A percentile compares a stretch with the other conserved stretches of the same genome.
Conservation (phyloP, 2,329 filamentous ascomycete species). For the Aspergillus niger region DNA sequence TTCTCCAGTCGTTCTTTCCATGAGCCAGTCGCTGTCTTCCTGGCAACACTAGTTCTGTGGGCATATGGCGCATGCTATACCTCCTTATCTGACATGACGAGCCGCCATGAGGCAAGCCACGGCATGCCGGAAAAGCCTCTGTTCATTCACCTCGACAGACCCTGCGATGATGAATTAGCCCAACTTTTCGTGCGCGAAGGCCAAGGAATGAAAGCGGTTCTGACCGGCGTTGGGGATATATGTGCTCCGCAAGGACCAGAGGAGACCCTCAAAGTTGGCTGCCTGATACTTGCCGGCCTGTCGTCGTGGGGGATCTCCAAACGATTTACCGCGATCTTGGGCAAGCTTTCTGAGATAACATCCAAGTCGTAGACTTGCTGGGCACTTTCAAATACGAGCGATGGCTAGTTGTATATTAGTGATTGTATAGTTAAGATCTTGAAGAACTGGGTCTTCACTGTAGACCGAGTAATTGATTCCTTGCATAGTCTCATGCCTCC, state of each 20-base stretch:
- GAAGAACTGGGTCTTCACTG: rapidly evolving
- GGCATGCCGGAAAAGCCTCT: conserved; percentile 37
- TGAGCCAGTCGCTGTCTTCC: conserved; percentile 49
- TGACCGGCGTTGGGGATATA: conserved; percentile 57
- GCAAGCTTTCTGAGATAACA: conserved; percentile 32
- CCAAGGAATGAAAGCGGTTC: conserved; percentile 52
- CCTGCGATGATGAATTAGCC: conserved; percentile 60
- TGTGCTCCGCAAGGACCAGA: conserved; percentile 42
- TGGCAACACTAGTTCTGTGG: conserved; percentile 53
- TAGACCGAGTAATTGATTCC: background rate
- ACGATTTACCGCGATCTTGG: conserved; percentile 35
- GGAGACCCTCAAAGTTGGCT: conserved; percentile 42
- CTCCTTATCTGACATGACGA: conserved; percentile 34
- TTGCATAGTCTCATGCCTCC: background rate
- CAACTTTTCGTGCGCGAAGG: conserved; percentile 58
- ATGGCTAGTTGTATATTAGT: background rate
- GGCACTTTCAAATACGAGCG: background rate
- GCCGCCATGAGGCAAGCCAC: conserved; percentile 4
- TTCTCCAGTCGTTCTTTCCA: conserved; percentile 53
- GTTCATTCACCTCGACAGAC: conserved; percentile 57
- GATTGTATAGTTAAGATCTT: background rate
- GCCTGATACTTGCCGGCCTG: conserved; percentile 37
- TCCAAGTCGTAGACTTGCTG: background rate
- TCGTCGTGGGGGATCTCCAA: conserved; percentile 41
- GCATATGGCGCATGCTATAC: conserved; percentile 45